Evolutionary conservation across 345 rosid genomes (phyloP), one percentile per base, ranked within the genome.

Genomic region (Populus ilicifolia): DNA sequence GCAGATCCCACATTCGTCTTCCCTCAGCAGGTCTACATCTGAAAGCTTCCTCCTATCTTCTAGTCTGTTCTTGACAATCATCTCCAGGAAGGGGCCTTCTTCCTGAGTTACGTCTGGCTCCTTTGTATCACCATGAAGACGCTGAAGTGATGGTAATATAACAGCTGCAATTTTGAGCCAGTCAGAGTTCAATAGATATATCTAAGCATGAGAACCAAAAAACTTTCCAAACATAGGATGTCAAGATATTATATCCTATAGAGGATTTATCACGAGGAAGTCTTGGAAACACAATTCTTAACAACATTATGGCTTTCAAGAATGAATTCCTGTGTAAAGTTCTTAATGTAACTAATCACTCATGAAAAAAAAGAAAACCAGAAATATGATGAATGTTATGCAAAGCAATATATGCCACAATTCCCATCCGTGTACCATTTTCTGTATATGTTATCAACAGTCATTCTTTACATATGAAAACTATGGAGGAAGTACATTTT

Each of bases 1-100:
- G 70, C 84, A 82, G 69, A 78, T 82, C 35, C 84, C 81, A 54
- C 84, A 77, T 56, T 82, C 84, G 12, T 82, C 81, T 70, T 82
- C 81, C 78, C 84, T 73, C 35, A 73, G 75, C 50, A 67, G 6
- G 27, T 70, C 63, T 17, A 66, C 2, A 72, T 80, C 83, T 23
- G 67, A 56, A 71, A 62, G 43, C 76, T 71, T 80, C 64, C 41
- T 64, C 63, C 44, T 75, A 70, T 79, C 72, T 7, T 83, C 87
- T 46, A 56, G 50, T 68, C 70, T 77, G 71, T 80, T 84, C 75
- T 76, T 72, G 16, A 14, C 75, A 46, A 73, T 54, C 73, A 69
- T 75, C n/a, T 81, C 83, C 65, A 52, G 29, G 59, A 8, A 64
- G 29, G 18, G 62, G 67, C 75, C 72, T 27, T 74, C 73, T 11